These are phyloP conservation scores for Saitozyma sp. DNA, from an alignment of 768 basidiomycete species.

Conservation along the genomic window DNA sequence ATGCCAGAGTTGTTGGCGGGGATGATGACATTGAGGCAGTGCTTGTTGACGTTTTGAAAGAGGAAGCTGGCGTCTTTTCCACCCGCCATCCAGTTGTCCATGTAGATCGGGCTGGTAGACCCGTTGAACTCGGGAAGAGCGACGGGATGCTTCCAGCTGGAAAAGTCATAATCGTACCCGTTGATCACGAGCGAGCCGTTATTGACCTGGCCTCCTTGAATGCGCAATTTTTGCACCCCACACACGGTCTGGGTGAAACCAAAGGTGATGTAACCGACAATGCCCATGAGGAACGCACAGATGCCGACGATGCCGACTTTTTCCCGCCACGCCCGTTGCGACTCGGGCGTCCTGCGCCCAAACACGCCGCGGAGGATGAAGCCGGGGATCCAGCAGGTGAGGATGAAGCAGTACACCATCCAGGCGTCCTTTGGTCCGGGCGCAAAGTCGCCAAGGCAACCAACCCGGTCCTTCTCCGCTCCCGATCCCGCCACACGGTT, in stretches of 20 bases:
- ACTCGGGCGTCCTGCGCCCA: constrained; percentile 85
- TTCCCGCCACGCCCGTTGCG: constrained; percentile 95
- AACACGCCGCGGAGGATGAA: constrained; percentile 69
- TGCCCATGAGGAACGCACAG: constrained; percentile 80
- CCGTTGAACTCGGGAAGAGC: constrained; percentile 72
- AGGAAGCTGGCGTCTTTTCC: constrained; percentile 91
- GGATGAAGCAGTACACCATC: constrained; percentile 88
- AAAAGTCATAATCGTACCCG: constrained; percentile 89
- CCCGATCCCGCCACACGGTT: constrained; percentile 50
- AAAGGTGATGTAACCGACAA: constrained; percentile 96
- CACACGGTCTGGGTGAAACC: constrained; percentile 95
- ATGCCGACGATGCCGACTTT: constrained; percentile 90
- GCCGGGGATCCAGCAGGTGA: constrained; percentile 81
- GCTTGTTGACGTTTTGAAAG: constrained; percentile 87
- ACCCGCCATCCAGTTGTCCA: constrained; percentile 70
- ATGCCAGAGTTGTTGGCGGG: constrained; percentile 72
- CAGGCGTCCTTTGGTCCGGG: constrained; percentile 90
- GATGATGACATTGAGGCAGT: constrained; percentile 75
- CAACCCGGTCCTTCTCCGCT: constrained; percentile 30
- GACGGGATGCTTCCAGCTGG: constrained; percentile 77
- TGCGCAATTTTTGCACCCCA: constrained; percentile 79
- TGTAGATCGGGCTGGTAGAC: constrained; percentile 76
- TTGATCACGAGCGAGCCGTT: constrained; percentile 86
- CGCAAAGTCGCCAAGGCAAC: constrained; percentile 65
- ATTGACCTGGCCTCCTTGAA: constrained; percentile 73